Evolutionary conservation across 192 early-diverging fungal genomes (phyloP).

Genomic region (Coemansia sp.): DNA sequence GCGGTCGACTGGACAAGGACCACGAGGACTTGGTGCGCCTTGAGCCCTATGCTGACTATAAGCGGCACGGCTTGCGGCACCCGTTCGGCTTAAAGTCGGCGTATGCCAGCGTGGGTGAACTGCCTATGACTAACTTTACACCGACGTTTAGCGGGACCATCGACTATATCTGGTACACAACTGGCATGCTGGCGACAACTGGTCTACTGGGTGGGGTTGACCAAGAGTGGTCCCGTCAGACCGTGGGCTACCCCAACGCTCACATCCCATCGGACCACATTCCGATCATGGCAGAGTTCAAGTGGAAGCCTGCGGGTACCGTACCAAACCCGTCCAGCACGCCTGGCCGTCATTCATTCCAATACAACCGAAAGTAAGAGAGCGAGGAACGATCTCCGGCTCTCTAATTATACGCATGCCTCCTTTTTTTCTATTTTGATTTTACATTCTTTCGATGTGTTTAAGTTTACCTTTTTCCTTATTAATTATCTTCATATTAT

Average conservation of each 20-base stretch:
- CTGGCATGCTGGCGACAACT: constrained; percentile 69
- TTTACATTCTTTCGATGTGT: constrained; percentile 14
- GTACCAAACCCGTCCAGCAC: constrained; percentile 4
- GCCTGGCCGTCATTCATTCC: constrained; percentile 36
- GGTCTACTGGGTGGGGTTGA: constrained; percentile 84
- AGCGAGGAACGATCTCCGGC: background rate
- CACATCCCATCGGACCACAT: constrained; percentile 86
- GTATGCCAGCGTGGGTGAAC: constrained; percentile 69
- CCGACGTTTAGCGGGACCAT: constrained; percentile 85
- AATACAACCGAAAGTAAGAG: constrained; percentile 32
- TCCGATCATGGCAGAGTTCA: constrained; percentile 73
- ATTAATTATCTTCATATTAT: background rate
- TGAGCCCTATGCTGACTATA: constrained; percentile 81
- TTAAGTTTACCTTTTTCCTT: constrained; percentile 13
- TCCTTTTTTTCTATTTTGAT: constrained; percentile 15
- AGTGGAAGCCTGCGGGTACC: constrained; percentile 52
- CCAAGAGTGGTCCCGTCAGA: constrained; percentile 69
- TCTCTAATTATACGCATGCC: constrained; percentile 4
- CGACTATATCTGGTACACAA: constrained; percentile 94
- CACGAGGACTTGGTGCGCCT: constrained; percentile 82
- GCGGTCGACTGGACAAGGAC: constrained; percentile 72
- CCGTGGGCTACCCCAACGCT: constrained; percentile 91
- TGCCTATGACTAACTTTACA: constrained; percentile 92
- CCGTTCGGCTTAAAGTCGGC: constrained; percentile 79
- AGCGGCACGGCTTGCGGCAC: constrained; percentile 80